Conservation (phyloP, 257 asterid species). For the Solanum gracilifrons region DNA sequence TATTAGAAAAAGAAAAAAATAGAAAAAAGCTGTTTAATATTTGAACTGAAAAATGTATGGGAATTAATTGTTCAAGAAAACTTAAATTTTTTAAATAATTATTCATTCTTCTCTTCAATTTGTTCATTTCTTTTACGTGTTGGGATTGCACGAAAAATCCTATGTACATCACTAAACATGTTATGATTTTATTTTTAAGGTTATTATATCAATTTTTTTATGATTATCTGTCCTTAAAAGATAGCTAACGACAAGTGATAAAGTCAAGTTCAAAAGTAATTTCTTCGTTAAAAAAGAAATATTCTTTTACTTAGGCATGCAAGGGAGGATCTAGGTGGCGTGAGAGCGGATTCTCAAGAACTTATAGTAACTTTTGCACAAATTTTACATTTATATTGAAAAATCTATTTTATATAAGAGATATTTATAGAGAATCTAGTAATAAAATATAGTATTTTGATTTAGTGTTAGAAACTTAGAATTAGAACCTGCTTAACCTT, state of each 20-base stretch:
- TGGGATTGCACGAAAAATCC: not conserved
- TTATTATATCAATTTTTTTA: not conserved
- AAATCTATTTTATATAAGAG: not conserved
- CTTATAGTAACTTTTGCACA: not conserved
- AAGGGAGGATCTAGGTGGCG: not conserved
- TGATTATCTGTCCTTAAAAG: not conserved
- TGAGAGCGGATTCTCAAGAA: too few species aligned
- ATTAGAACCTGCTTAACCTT: not conserved
- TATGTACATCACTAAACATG: not conserved
- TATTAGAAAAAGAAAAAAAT: not conserved
- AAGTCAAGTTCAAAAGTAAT: not conserved
- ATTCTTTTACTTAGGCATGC: too few species aligned
- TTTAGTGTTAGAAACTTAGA: not conserved
- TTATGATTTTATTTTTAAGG: not conserved
- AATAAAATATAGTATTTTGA: not conserved
- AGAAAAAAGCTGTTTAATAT: not conserved
- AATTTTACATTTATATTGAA: not conserved
- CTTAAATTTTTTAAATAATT: not conserved
- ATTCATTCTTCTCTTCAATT: not conserved
- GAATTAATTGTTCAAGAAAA: not conserved
- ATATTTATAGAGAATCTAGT: not conserved
- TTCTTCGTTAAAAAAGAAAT: not conserved
- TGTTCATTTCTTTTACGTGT: not conserved
- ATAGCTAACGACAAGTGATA: not conserved
- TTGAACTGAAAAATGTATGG: not conserved